Base-by-base conservation (phyloP, 208 protist species). In the Crithidia bombi region DNA sequence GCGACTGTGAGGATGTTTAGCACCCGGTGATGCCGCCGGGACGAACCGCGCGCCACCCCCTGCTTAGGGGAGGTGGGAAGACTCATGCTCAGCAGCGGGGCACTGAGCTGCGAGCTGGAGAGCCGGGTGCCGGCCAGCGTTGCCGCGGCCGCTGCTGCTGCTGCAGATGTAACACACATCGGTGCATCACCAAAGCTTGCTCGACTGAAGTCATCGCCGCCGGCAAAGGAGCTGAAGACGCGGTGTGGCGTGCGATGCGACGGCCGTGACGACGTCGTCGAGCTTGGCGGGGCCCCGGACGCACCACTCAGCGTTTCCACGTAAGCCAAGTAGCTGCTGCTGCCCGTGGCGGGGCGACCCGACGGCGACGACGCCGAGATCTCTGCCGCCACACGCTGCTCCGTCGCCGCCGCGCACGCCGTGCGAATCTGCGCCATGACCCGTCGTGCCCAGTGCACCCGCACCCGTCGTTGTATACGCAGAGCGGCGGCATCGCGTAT, bases 401-500 rank as follows among this genome's bases (percentile, higher is more conserved):
- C 70, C n/a, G 58, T 69, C 25, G 39, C 28, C 9, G 23, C 30
- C 21, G 64, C 64, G 15, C 14, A 57, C 39, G 57, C 64, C 3
- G 71, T 64, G 19, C 38, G 54, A 5, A 38, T 30, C 49, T 5
- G 56, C 2, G 32, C 39, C 46, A 52, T 23, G n/a, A 41, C 19
- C 17, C 50, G 15, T 6, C 65, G 65, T 17, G 81, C 76, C 66
- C 56, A 72, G 33, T 62, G 28, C 64, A 47, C 65, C 6, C 78
- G 73, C 55, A 76, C 46, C 41, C 57, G 41, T 28, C 75, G 73
- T 66, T 89, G 84, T 32, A 89, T 59, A 41, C 36, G n/a, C 38
- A 78, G 46, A 7, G 64, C 72, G 3, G 84, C 80, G 23, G 50
- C 54, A 51, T 77, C 72, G 46, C 51, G 56, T 0, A 44, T 47